Percentiles rank a stretch among this genome's conserved stretches.
phyloP scores from a whole-genome alignment of 2,329 filamentous ascomycete species.

The Harringtonia lauricola region DNA sequence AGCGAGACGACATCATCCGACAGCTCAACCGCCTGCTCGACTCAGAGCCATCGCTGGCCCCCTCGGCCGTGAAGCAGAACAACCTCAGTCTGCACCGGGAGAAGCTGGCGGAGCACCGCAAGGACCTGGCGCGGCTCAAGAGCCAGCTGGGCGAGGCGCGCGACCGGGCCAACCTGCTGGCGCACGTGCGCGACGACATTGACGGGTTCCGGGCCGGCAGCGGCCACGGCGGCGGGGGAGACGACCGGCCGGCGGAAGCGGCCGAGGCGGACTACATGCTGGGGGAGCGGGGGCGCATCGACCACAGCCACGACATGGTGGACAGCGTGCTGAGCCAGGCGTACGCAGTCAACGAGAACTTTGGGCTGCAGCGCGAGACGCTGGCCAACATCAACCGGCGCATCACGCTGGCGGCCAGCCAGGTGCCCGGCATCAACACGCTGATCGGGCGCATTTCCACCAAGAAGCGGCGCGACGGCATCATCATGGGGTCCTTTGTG shows the following conservation, averaged over 20 bases:
- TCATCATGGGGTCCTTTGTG: slow-evolving; percentile 87
- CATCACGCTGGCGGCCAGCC: slow-evolving; percentile 79
- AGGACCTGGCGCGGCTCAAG: slow-evolving; percentile 68
- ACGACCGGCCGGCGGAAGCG: slow-evolving; percentile 53
- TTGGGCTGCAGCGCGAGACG: slow-evolving; percentile 77
- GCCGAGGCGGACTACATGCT: slow-evolving; percentile 97
- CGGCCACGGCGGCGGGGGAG: slow-evolving; percentile 57
- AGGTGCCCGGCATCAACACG: slow-evolving; percentile 86
- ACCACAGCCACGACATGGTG: slow-evolving; percentile 80
- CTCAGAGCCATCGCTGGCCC: slow-evolving; percentile 75
- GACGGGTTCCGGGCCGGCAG: slow-evolving; percentile 75
- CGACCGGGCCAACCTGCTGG: slow-evolving; percentile 80
- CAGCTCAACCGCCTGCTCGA: slow-evolving; percentile 86
- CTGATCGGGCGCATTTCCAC: slow-evolving; percentile 87
- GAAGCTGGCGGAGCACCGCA: slow-evolving; percentile 76
- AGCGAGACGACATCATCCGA: slow-evolving; percentile 73
- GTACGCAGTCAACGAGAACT: slow-evolving; percentile 92
- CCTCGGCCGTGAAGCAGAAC: slow-evolving; percentile 93
- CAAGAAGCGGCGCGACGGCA: slow-evolving; percentile 88
- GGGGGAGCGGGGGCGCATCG: slow-evolving; percentile 72
- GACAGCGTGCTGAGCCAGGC: slow-evolving; percentile 90
- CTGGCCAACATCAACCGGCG: slow-evolving; percentile 79
- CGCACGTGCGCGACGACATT: slow-evolving; percentile 86
- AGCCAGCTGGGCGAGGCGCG: slow-evolving; percentile 65
- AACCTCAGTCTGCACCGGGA: slow-evolving; percentile 87